Base-by-base conservation (phyloP, 768 basidiomycete species). In the Leccinum disarticulatum region DNA sequence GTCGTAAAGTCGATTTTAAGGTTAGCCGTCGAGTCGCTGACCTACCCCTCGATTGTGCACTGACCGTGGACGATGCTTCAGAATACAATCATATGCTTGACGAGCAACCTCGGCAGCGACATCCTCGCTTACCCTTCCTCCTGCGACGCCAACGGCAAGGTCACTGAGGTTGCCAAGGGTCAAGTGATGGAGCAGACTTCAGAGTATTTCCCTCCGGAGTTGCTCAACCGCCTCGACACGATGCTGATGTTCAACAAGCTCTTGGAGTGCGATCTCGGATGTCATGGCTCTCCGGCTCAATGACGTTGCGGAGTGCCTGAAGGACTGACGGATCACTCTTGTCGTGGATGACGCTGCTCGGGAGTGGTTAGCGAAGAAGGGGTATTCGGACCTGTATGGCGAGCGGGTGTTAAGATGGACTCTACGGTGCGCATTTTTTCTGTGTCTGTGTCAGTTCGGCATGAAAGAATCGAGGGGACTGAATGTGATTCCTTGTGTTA, bases 171-270 rank as follows among this genome's bases (percentile, higher is more conserved):
- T 22, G 22, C 22, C 22, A 22, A 22, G 22, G 22, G 22, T 22
- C 22, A 22, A 22, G 22, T 22, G 22, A 76, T 95, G 30, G 82
- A 86, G 58, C 82, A 88, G 19, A 91, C 91, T 0, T 79, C 85
- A 0, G 86, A 22, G 62, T 87, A 87, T 75, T 95, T 95, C 81
- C 88, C 93, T 9, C 94, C 94, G 0, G 94, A 97, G 73, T 80
- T 96, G 3, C 81, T 95, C 56, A 95, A 95, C 70, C 87, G 93
- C 8, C 82, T 96, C 36, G 93, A 96, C 68, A 85, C 90, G 1
- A 90, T 91, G 74, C 77, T 90, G 15, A 87, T 96, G 9, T 97
- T 97, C 79, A 95, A 95, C 79, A 95, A 93, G 69, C 85, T 97
- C 17, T 87, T 90, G 80, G 22, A 22, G 22, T 22, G 22, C 22